A percentile compares a stretch with the other conserved stretches of the same genome.
Conservation (phyloP, 2,329 filamentous ascomycete genomes). For the Colletotrichum brevisporum region DNA sequence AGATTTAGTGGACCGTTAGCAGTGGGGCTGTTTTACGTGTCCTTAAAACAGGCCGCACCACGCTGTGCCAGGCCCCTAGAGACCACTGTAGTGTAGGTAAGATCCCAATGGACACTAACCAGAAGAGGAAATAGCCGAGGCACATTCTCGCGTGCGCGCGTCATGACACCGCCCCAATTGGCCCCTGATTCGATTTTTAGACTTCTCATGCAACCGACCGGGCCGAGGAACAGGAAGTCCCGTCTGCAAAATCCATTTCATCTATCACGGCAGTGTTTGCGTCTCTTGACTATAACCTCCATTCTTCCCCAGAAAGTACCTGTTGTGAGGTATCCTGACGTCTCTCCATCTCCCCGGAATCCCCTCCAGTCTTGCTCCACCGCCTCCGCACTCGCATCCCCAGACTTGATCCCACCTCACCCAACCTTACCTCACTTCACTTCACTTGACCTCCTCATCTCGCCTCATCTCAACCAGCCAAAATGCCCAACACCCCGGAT, state of each 20-base stretch:
- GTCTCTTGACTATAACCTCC: too few species aligned
- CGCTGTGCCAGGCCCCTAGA: too few species aligned
- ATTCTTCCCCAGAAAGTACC: too few species aligned
- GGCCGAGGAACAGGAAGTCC: constrained; percentile 20
- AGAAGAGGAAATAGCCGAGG: constrained; percentile 34
- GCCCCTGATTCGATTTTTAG: constrained; percentile 26
- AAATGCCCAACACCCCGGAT: constrained; percentile 44
- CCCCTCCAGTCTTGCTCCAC: constrained; percentile 7
- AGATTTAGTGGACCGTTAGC: constrained; percentile 11
- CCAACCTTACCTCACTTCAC: constrained; percentile 4
- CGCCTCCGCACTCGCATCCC: constrained; percentile 5
- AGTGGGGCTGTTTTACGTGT: constrained; percentile 22
- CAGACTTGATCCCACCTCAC: background rate
- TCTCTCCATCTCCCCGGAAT: constrained; percentile 5
- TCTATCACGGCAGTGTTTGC: too few species aligned
- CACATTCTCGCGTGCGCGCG: constrained; percentile 18
- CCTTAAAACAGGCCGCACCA: background rate
- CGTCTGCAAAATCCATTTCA: constrained; percentile 4
- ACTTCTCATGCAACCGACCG: constrained; percentile 20
- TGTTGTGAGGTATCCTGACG: too few species aligned
- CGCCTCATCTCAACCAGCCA: background rate
- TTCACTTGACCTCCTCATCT: background rate
- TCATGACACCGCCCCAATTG: constrained; percentile 28
- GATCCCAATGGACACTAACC: constrained; percentile 17
- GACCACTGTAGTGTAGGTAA: too few species aligned